Percentiles rank a stretch among this genome's conserved stretches.
These are phyloP conservation scores for Puccinia novopanici DNA, from an alignment of 1,284 basidiomycete species.

Conservation along the genomic window DNA sequence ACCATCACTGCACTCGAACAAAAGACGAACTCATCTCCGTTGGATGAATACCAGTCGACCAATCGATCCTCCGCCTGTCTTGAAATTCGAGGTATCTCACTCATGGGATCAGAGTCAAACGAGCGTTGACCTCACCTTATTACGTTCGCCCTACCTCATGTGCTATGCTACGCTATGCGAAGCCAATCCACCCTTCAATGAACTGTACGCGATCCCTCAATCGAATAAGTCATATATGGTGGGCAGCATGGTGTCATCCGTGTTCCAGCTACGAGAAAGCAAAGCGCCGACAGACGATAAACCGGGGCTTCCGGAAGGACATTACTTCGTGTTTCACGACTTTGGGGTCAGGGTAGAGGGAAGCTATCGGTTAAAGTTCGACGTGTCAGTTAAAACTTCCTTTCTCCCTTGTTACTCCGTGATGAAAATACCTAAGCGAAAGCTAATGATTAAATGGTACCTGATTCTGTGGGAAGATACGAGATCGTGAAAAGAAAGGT, in stretches of 20 bases:
- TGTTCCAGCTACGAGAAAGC: slow-evolving; percentile 88
- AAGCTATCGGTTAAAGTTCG: slow-evolving; percentile 79
- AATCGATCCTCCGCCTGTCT: slow-evolving; percentile 92
- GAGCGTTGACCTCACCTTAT: slow-evolving; percentile 54
- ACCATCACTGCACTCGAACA: neutral
- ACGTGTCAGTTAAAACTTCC: slow-evolving; percentile 67
- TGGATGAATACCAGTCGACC: slow-evolving; percentile 68
- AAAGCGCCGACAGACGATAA: slow-evolving; percentile 66
- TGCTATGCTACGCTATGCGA: slow-evolving; percentile 76
- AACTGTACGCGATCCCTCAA: slow-evolving; percentile 88
- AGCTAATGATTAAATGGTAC: neutral
- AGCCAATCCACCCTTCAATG: slow-evolving; percentile 69
- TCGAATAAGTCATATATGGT: slow-evolving; percentile 86
- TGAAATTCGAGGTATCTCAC: slow-evolving; percentile 86
- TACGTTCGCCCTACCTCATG: slow-evolving; percentile 90
- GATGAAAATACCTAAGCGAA: neutral
- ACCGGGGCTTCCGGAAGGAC: slow-evolving; percentile 69
- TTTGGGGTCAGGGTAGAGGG: slow-evolving; percentile 73
- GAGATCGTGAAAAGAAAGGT: slow-evolving; percentile 33
- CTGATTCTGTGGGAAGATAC: neutral
- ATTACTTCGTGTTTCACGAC: slow-evolving; percentile 60
- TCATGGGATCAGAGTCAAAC: slow-evolving; percentile 59
- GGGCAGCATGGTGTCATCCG: slow-evolving; percentile 81
- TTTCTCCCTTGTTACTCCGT: neutral
- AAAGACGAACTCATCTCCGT: slow-evolving; percentile 49